A percentile compares a stretch with the other conserved stretches of the same genome.
phyloP scores from a whole-genome alignment of 2,329 filamentous ascomycete species.

The Samsoniella hepiali region DNA sequence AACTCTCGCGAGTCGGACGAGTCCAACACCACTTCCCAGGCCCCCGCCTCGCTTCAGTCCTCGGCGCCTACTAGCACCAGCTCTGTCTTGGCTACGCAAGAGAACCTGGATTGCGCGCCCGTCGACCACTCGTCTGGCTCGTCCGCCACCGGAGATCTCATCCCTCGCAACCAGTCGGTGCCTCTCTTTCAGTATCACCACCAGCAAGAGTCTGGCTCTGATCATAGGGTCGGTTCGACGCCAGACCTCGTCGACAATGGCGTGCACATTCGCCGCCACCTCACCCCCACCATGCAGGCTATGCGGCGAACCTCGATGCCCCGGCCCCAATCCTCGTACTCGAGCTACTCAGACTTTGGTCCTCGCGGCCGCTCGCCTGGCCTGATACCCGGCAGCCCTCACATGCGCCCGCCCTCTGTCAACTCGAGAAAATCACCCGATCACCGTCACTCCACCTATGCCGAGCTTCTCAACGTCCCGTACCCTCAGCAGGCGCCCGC shows the following conservation, averaged over 20 bases:
- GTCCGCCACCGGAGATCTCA: conserved; percentile 46
- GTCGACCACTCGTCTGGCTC: conserved; percentile 48
- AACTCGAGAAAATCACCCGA: conserved; percentile 57
- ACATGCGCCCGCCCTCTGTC: conserved; percentile 46
- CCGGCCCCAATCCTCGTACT: conserved; percentile 75
- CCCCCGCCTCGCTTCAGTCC: conserved; percentile 47
- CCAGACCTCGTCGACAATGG: conserved; percentile 51
- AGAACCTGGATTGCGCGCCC: conserved; percentile 43
- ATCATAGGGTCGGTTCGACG: conserved; percentile 45
- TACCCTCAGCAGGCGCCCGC: conserved; percentile 74
- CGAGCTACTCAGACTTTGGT: conserved; percentile 66
- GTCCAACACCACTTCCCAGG: conserved; percentile 47
- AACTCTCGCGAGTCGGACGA: conserved; percentile 54
- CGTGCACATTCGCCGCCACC: conserved; percentile 55
- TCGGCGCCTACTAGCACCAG: conserved; percentile 56
- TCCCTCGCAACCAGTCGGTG: conserved; percentile 43
- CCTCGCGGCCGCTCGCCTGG: conserved; percentile 60
- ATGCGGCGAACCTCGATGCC: conserved; percentile 57
- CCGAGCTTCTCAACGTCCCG: conserved; percentile 62
- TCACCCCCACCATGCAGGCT: conserved; percentile 56
- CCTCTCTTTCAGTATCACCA: conserved; percentile 63
- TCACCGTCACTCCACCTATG: conserved; percentile 50
- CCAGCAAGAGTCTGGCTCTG: conserved; percentile 46
- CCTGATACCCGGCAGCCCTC: conserved; percentile 39
- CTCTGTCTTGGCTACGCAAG: conserved; percentile 51